Evolutionary conservation across 2,329 filamentous ascomycete species (phyloP), one percentile per base, ranked within the genome.

Genomic region (Diaporthe vexans): DNA sequence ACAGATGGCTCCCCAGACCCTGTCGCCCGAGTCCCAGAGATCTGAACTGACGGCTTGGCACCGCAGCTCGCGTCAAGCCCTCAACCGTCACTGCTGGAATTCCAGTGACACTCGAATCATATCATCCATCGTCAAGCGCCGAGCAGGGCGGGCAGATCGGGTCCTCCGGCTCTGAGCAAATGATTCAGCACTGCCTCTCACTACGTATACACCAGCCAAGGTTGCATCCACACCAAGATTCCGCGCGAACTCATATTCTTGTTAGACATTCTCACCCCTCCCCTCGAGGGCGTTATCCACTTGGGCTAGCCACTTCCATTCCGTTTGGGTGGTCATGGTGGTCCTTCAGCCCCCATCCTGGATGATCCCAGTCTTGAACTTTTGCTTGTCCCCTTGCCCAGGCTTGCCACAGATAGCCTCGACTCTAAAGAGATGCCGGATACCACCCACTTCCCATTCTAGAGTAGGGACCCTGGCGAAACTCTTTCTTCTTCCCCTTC

Each of bases 41-140:
- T 72, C 70, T 72, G 70, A 63, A 54, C 57, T 72, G 57, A 72
- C 35, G 57, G 57, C 70, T 72, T 72, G 70, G 70, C 70, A 72
- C 35, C 24, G 48, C 46, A 51, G 46, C 63, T 68, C 35, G 37
- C 40, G 19, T 52, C 69, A 43, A 63, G 63, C 33, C 46, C 21
- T 52, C 63, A 40, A 54, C 48, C 63, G 48, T 54, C 48, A 21
- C 48, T 46, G 59, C n/a, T 68, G 8, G 48, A 68, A 54, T 68
- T 68, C 63, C 63, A 68, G 48, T 68, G 48, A 68, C 63, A 68
- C 63, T 68, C 63, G 63, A 40, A 54, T 68, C 63, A 54, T 68
- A 40, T 68, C 63, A 54, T 54, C 24, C 48, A 26, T 67, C 21
- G 46, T 52, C 63, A 68, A 11, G 63, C 63, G 46, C 63, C 63